These are phyloP conservation scores for Pisolithus albus DNA, from an alignment of 768 basidiomycete species.

Conservation along the genomic window DNA sequence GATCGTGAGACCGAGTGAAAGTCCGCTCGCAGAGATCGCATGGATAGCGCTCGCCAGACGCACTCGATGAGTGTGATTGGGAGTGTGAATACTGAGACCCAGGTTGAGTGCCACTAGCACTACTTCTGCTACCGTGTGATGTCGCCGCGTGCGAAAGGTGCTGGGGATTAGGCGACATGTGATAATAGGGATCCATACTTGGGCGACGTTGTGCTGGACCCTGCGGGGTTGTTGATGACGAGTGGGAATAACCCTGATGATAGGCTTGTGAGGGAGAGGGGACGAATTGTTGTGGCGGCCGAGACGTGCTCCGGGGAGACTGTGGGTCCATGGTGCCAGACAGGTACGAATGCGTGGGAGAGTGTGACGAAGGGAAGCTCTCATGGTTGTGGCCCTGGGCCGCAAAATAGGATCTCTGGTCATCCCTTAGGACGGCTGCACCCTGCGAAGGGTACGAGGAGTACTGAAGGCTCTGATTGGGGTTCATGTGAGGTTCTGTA, in stretches of 20 bases:
- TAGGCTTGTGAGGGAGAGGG: slow-evolving; percentile 43
- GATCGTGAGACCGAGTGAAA: slow-evolving; percentile 75
- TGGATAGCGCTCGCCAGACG: slow-evolving; percentile 52
- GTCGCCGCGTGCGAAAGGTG: slow-evolving; percentile 19
- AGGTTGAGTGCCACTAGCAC: neutral
- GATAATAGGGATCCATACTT: slow-evolving; percentile 34
- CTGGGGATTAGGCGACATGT: slow-evolving; percentile 34
- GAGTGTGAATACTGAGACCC: slow-evolving; percentile 9
- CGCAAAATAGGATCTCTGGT: slow-evolving; percentile 21
- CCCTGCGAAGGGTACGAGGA: slow-evolving; percentile 14
- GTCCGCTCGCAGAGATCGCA: slow-evolving; percentile 75
- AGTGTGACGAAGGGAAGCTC: slow-evolving; percentile 16
- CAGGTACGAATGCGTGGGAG: slow-evolving; percentile 12
- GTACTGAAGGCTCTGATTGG: slow-evolving; percentile 14
- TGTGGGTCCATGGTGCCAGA: slow-evolving; percentile 11
- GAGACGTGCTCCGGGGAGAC: slow-evolving; percentile 13
- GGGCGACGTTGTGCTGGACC: slow-evolving; percentile 14
- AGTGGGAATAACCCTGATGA: slow-evolving; percentile 26
- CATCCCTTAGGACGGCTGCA: slow-evolving; percentile 12
- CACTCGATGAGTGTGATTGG: slow-evolving; percentile 4
- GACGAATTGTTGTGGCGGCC: slow-evolving; percentile 32
- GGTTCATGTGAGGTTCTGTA: slow-evolving; percentile 15
- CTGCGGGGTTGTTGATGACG: slow-evolving; percentile 20
- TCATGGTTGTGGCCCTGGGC: slow-evolving; percentile 14
- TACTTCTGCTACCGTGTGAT: slow-evolving; percentile 12